Conservation (phyloP, 176 grass and related monocot species). For the Oryza longistaminata region DNA sequence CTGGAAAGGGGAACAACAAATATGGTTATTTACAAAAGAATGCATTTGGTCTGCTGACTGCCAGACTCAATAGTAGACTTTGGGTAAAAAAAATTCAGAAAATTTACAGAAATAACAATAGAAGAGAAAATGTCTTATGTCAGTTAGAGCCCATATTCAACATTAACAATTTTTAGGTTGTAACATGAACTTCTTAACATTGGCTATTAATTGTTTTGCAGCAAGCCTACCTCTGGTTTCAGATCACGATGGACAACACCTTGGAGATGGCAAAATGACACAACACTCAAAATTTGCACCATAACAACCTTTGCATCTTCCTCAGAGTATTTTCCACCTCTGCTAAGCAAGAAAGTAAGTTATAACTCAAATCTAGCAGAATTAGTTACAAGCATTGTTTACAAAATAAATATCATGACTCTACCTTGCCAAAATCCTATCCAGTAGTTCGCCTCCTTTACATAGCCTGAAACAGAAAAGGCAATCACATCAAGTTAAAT, state of each 20-base stretch:
- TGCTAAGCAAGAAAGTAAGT: constrained; percentile 33
- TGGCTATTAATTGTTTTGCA: constrained; percentile 19
- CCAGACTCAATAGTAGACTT: background rate
- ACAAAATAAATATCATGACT: background rate
- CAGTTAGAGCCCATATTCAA: constrained; percentile 2
- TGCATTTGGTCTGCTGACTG: background rate
- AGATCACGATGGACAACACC: constrained; percentile 98
- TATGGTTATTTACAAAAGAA: constrained; percentile 16
- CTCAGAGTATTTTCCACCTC: constrained; percentile 98
- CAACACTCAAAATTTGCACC: constrained; percentile 90
- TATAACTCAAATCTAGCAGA: constrained; percentile 28
- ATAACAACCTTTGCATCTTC: constrained; percentile 94
- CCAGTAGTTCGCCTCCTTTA: constrained; percentile 95
- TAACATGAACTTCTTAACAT: constrained; percentile 16
- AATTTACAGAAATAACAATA: constrained; percentile 21
- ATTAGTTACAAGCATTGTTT: background rate
- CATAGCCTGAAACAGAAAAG: constrained; percentile 71
- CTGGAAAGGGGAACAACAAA: constrained; percentile 48
- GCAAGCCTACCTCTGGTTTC: constrained; percentile 83
- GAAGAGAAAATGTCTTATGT: constrained; percentile 9
- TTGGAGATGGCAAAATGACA: constrained; percentile 99
- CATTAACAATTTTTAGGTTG: constrained; percentile 9
- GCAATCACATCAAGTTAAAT: constrained; percentile 28
- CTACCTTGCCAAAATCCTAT: constrained; percentile 92
- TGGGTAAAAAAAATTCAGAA: background rate